Base-by-base conservation (phyloP, 1,139 yeast genomes). In the Kluyveromyces sp. region DNA sequence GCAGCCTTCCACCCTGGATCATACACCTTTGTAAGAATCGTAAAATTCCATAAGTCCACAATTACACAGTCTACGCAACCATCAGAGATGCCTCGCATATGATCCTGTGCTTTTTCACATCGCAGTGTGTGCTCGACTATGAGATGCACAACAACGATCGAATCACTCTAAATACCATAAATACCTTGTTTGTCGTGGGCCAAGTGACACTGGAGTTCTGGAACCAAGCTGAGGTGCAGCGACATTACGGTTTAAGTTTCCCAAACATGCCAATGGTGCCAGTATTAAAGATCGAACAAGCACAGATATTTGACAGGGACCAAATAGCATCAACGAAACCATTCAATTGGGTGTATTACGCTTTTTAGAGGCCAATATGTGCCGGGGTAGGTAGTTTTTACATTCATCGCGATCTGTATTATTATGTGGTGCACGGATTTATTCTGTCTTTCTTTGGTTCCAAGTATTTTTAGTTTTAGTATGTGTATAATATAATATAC, bases 101-200 rank as follows among this genome's bases (percentile, higher is more conserved):
- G 39, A 41, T 58, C 62, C 58, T 60, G 58, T 62, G 59, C 59
- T 61, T 57, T 46, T 58, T 60, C 42, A 55, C 63, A 6, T 53
- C 60, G 30, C 25, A 47, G 21, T 58, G 64, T 35, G 63, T 59
- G 2, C 46, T 59, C 2, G 42, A 51, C 10, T 60, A 55, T 47
- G 64, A 60, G 46, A 49, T 57, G 35, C 34, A 15, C 5, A 48
- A 53, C 43, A 40, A 46, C 3, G 42, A 49, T 10, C 49, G 64
- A 37, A 54, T 60, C 4, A 60, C 64, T 1, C 45, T 51, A 25
- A 49, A 56, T 4, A 57, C 63, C 1, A 45, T 49, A 4, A 48
- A 54, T 38, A 54, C 59, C 32, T 34, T 58, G 8, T 53, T 59
- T 31, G 48, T 57, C 2, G 56, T 60, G 15, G 62, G 58, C 3